A percentile compares a stretch with the other conserved stretches of the same genome.
Conservation (phyloP, 2,329 filamentous ascomycete genomes). For the Canariomyces notabilis region DNA sequence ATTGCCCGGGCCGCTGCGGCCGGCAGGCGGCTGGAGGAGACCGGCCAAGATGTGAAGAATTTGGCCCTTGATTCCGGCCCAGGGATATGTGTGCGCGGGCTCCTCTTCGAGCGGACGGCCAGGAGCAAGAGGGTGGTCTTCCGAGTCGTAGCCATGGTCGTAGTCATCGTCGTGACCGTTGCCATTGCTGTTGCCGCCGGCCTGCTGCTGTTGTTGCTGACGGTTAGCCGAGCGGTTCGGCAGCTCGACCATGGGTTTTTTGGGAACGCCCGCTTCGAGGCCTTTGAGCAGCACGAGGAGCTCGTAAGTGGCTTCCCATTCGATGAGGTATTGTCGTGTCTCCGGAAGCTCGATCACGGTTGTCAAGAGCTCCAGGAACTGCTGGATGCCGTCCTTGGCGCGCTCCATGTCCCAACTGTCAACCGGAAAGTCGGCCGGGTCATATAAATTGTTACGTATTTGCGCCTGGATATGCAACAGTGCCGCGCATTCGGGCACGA, state of each 20-base stretch:
- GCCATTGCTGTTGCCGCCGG: slow-evolving; percentile 11
- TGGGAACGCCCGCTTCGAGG: slow-evolving; percentile 81
- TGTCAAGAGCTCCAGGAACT: slow-evolving; percentile 90
- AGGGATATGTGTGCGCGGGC: slow-evolving; percentile 58
- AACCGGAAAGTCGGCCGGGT: slow-evolving; percentile 84
- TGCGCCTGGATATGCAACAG: slow-evolving; percentile 90
- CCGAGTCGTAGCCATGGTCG: slow-evolving; percentile 27
- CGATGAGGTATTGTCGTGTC: slow-evolving; percentile 77
- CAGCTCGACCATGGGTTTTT: slow-evolving; percentile 61
- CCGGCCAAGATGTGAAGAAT: slow-evolving; percentile 87
- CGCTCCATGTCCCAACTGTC: slow-evolving; percentile 98
- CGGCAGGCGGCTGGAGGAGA: slow-evolving; percentile 75
- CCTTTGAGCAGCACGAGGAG: slow-evolving; percentile 81
- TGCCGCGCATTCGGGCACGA: slow-evolving; percentile 91
- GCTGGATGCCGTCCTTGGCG: slow-evolving; percentile 88
- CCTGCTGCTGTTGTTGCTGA: slow-evolving; percentile 15
- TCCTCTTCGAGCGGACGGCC: slow-evolving; percentile 57
- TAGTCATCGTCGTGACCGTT: slow-evolving; percentile 15
- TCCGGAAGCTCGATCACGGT: slow-evolving; percentile 81
- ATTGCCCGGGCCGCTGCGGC: slow-evolving; percentile 57
- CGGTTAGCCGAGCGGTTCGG: slow-evolving; percentile 34
- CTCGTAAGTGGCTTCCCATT: slow-evolving; percentile 89
- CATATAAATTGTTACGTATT: slow-evolving; percentile 69
- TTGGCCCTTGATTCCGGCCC: slow-evolving; percentile 79
- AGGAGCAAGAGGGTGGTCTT: slow-evolving; percentile 39